Conservation (phyloP, 306 rosid species). For the Medicago arabica region DNA sequence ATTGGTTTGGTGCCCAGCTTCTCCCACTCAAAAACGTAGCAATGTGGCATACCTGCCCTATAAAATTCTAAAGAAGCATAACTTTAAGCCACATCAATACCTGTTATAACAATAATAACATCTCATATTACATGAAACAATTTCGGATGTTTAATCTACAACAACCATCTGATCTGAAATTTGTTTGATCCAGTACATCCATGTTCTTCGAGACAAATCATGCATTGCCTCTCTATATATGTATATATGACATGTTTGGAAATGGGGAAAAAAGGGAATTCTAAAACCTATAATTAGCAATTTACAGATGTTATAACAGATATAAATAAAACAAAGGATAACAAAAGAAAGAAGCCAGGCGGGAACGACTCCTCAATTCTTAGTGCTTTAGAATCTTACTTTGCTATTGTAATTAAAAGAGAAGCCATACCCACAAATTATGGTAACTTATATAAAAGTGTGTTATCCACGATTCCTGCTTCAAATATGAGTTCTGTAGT, state of each 20-base stretch:
- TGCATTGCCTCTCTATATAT: slow-evolving; percentile 13
- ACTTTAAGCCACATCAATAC: slow-evolving; percentile 11
- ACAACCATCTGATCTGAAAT: slow-evolving; percentile 25
- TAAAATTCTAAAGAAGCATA: background rate
- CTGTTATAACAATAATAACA: slow-evolving; percentile 2
- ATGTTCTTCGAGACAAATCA: slow-evolving; percentile 25
- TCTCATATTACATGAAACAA: slow-evolving; percentile 2
- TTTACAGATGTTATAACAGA: slow-evolving; percentile 42
- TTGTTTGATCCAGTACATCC: slow-evolving; percentile 17
- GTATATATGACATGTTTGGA: slow-evolving; percentile 15
- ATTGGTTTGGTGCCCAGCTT: too few species aligned
- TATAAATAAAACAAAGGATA: slow-evolving; percentile 19
- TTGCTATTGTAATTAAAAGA: slow-evolving; percentile 38
- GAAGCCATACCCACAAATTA: slow-evolving; percentile 52
- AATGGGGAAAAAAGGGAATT: background rate
- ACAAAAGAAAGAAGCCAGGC: slow-evolving; percentile 18
- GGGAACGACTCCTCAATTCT: slow-evolving; percentile 45
- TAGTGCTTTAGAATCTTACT: slow-evolving; percentile 34
- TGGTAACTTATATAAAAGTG: slow-evolving; percentile 44
- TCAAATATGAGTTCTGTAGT: slow-evolving; percentile 36
- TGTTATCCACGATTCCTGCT: slow-evolving; percentile 50
- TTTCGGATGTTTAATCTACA: slow-evolving; percentile 14
- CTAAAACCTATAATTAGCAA: slow-evolving; percentile 31
- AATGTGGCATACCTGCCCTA: background rate
- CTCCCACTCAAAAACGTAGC: background rate